Evolutionary conservation across 2,329 filamentous ascomycete genomes (phyloP).

Genomic region (Metarhizium sp.): DNA sequence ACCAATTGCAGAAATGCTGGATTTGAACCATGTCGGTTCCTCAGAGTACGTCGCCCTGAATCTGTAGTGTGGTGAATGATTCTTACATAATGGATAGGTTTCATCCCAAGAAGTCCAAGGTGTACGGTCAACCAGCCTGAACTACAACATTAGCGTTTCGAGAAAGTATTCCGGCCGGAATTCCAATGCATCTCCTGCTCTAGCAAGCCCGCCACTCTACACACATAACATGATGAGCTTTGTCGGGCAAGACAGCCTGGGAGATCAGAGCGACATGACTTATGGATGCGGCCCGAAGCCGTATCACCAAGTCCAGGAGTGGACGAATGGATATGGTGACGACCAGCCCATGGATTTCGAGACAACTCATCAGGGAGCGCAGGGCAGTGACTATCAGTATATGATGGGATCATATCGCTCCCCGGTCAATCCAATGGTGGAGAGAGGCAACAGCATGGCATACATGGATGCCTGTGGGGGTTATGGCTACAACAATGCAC

Average conservation of each 20-base stretch:
- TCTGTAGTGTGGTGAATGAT: not conserved
- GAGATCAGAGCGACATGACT: conserved; percentile 5
- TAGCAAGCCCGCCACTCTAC: not conserved
- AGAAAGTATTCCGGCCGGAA: conserved; percentile 20
- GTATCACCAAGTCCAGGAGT: conserved; percentile 16
- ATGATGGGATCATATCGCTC: conserved; percentile 18
- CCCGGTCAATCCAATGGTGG: conserved; percentile 4
- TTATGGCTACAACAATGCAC: conserved; percentile 15
- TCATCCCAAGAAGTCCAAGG: conserved; percentile 20
- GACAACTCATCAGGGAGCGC: conserved; percentile 12
- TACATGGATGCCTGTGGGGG: conserved; percentile 18
- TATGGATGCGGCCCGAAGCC: conserved; percentile 16
- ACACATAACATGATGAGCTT: not conserved
- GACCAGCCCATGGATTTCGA: conserved; percentile 16
- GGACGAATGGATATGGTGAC: conserved; percentile 16
- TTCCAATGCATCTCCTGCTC: conserved; percentile 7
- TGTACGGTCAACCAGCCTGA: conserved; percentile 16
- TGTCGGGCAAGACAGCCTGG: conserved; percentile 1
- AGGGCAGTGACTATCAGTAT: conserved; percentile 15
- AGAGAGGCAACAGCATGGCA: conserved; percentile 11
- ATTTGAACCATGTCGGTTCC: conserved; percentile 63
- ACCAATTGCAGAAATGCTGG: conserved; percentile 72
- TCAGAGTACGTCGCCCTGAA: conserved; percentile 53
- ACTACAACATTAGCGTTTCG: conserved; percentile 21
- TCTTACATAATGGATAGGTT: conserved; percentile 12